Percentiles rank a stretch among this genome's conserved stretches.
Conservation (phyloP, 1,284 basidiomycete species). For the Heterobasidion irregulare region DNA sequence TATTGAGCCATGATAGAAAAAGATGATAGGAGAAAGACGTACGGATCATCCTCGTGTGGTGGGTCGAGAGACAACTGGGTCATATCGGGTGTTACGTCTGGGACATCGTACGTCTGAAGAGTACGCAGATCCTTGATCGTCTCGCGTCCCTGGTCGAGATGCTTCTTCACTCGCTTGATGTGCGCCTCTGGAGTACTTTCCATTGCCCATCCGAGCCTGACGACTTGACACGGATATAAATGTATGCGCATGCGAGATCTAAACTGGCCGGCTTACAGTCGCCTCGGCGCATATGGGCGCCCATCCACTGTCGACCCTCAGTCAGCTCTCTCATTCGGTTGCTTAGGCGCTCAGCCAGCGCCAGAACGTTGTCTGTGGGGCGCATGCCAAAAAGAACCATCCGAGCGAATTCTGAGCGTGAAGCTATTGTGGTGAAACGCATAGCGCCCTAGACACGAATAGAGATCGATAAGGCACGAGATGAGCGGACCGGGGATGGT, state of each 20-base stretch:
- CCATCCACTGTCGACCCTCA: slow-evolving; percentile 33
- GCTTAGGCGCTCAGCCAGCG: slow-evolving; percentile 24
- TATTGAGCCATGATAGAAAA: background rate
- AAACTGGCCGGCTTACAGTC: slow-evolving; percentile 24
- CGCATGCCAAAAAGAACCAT: slow-evolving; percentile 27
- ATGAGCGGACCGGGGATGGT: too few relatives aligned
- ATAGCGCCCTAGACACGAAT: slow-evolving; percentile 23
- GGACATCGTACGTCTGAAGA: slow-evolving; percentile 19
- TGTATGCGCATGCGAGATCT: background rate
- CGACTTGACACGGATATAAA: slow-evolving; percentile 10
- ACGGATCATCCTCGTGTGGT: slow-evolving; percentile 7
- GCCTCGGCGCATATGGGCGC: slow-evolving; percentile 39
- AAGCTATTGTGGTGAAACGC: slow-evolving; percentile 24
- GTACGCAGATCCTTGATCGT: slow-evolving; percentile 17
- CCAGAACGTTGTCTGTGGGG: slow-evolving; percentile 20
- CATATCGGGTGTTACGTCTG: slow-evolving; percentile 15
- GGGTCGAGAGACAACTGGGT: slow-evolving; percentile 2
- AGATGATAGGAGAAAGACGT: background rate
- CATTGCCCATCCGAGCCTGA: slow-evolving; percentile 27
- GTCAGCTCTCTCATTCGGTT: slow-evolving; percentile 25
- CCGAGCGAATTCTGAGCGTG: slow-evolving; percentile 22
- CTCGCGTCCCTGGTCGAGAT: slow-evolving; percentile 22
- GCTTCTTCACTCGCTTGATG: slow-evolving; percentile 25
- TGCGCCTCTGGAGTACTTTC: slow-evolving; percentile 24
- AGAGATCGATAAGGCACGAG: background rate